Evolutionary conservation across 2,329 filamentous ascomycete genomes (phyloP), one percentile per base, ranked within the genome.

Genomic region (Mariannaea sp.): DNA sequence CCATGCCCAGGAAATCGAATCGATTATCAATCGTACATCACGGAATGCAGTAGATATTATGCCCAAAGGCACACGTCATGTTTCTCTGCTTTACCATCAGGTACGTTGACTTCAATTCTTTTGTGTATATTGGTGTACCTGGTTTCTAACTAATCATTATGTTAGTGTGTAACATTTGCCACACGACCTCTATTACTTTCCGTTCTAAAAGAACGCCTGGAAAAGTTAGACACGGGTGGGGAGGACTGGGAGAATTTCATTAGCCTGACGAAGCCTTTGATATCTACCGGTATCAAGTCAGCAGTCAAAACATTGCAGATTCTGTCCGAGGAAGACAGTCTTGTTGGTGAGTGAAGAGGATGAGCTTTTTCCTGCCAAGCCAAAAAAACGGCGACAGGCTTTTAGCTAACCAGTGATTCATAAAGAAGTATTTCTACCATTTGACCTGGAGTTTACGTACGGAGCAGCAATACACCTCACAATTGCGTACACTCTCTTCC

Each of bases 261-360:
- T 0, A 60, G 60, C 2, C 67, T 66, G 2, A 74, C 71, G 1
- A 70, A 67, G 10, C 58, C 70, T 0, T 49, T 76, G 0, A 73
- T 76, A 7, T 70, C 68, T 0, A 73, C 70, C 0, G 71, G 74
- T 4, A 75, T 75, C 16, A 75, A 75, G 27, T 76, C 73, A 0
- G 73, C 74, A 0, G 60, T 65, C 3, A 76, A 75, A 41, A 72
- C 70, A 0, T 58, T 76, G 0, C 70, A 74, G 33, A 74, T 76
- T 1, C 49, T 76, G 1, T 66, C 65, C 0, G 65, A 66, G 13
- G 71, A 73, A 17, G 66, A 73, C 5, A 66, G 69, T 12, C 58
- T 73, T 0, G 64, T 75, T 0, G 73, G 73, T 75, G 60, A 16
- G 65, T 45, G 0, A 2, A 3, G 5, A 12, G 17, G n/a, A n/a